Conservation (phyloP, 2,329 filamentous ascomycete genomes). For the Chaetomium sp. region DNA sequence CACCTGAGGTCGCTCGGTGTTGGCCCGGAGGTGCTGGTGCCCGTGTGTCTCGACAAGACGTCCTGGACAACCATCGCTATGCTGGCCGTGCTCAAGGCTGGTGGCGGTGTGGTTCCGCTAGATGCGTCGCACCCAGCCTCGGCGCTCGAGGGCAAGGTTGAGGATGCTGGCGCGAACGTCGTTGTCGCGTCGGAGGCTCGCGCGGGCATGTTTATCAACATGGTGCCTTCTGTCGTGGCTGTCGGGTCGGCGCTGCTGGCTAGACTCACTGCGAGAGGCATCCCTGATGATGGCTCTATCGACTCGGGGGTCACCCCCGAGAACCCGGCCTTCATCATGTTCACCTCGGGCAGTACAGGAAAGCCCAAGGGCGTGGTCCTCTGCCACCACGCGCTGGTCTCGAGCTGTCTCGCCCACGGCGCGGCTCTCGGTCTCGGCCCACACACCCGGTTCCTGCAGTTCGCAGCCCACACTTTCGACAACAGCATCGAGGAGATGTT, state of each 20-base stretch:
- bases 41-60: constrained; percentile 26
- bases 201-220: constrained; percentile 15
- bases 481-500: constrained; percentile 36
- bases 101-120: constrained; percentile 18
- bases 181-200: constrained; percentile 17
- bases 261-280: background rate
- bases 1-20: constrained; percentile 11
- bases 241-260: constrained; percentile 10
- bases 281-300: background rate
- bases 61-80: constrained; percentile 22
- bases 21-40: constrained; percentile 12
- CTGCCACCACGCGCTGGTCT: constrained; percentile 23
- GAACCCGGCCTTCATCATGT: constrained; percentile 35
- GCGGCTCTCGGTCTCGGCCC: constrained; percentile 12
- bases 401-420: constrained; percentile 19
- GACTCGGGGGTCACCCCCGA: constrained; percentile 7
- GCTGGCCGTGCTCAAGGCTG: constrained; percentile 26
- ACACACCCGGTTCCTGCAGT: constrained; percentile 25
- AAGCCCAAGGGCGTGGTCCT: constrained; percentile 45
- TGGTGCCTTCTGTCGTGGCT: constrained; percentile 19
- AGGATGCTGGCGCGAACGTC: constrained; percentile 13
- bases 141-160: constrained; percentile 16
- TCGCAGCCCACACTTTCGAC: constrained; percentile 35
- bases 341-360: constrained; percentile 50
- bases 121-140: constrained; percentile 22